phyloP scores from a whole-genome alignment of 2,329 filamentous ascomycete species.

The Cladosporium cucumerinum region DNA sequence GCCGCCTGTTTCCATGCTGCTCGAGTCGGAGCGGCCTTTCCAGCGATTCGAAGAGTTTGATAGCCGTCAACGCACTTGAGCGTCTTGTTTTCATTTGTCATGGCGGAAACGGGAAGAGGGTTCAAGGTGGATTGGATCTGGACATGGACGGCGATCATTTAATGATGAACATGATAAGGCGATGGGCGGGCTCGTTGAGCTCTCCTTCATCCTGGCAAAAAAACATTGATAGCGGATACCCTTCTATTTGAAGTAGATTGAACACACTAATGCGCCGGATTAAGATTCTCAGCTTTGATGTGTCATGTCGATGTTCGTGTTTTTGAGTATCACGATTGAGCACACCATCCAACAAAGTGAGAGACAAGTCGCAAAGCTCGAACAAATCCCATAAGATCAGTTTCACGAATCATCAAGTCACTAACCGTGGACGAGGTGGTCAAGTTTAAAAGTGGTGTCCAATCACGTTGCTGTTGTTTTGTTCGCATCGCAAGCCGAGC shows the following conservation, averaged over 20 bases:
- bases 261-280: neutral
- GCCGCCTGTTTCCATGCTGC: slow-evolving; percentile 13
- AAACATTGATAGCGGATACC: neutral
- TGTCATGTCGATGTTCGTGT: too few relatives aligned
- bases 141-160: neutral
- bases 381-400: neutral
- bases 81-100: neutral
- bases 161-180: neutral
- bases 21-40: slow-evolving; percentile 15
- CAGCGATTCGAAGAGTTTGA: slow-evolving; percentile 16
- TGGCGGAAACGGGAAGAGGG: neutral
- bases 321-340: too few relatives aligned
- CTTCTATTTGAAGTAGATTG: neutral
- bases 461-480: neutral
- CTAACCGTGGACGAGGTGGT: neutral
- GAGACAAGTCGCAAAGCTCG: neutral
- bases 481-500: neutral
- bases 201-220: neutral
- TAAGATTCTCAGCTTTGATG: neutral
- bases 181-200: neutral
- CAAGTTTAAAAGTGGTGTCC: neutral
- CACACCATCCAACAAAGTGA: too few relatives aligned
- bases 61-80: slow-evolving; percentile 5
- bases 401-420: neutral
- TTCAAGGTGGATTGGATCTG: neutral